Base-by-base conservation (phyloP, 164 flowering plant genomes). In the Berberis thunbergii region DNA sequence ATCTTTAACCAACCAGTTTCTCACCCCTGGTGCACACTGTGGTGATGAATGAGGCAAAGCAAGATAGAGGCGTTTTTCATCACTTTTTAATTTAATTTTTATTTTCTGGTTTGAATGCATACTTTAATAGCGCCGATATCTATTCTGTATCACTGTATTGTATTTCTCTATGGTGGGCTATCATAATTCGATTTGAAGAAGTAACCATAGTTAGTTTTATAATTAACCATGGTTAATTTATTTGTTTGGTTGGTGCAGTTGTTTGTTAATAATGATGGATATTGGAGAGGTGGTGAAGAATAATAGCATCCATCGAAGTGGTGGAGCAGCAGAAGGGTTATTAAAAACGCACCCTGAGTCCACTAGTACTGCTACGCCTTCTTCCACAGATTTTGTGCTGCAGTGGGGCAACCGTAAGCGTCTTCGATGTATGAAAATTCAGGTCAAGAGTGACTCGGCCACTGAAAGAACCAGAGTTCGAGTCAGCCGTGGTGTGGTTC, bases 361-460 rank as follows among this genome's bases (percentile, higher is more conserved):
- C 4, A 38, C 43, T 4, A 59, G 52, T 26, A n/a, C 68, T 10
- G 45, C 64, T 6, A 56, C 64, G 8, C 78, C 26, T 26, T 26
- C 26, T 26, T 26, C 26, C 26, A 26, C 80, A n/a, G 91, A 85
- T 38, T 82, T 86, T 41, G 81, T 71, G 11, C 70, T 86, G 70
- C 97, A 84, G 83, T 89, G 97, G 97, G 97, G 97, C 2, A 86
- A 78, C 61, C 84, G 96, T 72, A 91, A 91, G 69, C 76, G 96
- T 54, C 80, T 80, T 45, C 74, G 97, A 60, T 88, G 92, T 62
- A 81, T 81, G 86, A 90, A 90, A 77, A 66, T 80, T 60, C 88
- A 79, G 69, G 80, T 59, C 6, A 80, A 75, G 55, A 81, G 73
- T 78, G 80, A 74, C 38, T 65, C 75, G 49, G 66, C 72, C 57